Evolutionary conservation across 2,329 filamentous ascomycete species (phyloP).

Genomic region (Epichloe festucae): DNA sequence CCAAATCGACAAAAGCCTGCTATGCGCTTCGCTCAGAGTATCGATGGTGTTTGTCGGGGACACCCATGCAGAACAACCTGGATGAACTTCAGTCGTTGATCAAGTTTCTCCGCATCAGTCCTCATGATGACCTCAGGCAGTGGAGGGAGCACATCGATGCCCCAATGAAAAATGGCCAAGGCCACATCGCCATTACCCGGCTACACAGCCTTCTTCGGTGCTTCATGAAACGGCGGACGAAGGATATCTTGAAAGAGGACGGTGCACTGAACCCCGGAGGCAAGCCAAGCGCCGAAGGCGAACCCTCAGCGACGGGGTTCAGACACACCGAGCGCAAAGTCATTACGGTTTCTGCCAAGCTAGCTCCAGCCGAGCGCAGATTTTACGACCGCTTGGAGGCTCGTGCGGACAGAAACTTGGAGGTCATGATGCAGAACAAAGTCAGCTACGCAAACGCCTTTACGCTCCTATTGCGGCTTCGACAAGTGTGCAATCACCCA

Average conservation of each 20-base stretch:
- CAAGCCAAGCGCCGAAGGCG: slow-evolving; percentile 41
- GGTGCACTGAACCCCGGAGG: slow-evolving; percentile 68
- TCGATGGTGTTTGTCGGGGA: slow-evolving; percentile 91
- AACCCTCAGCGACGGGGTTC: slow-evolving; percentile 52
- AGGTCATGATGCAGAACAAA: slow-evolving; percentile 75
- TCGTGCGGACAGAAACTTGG: slow-evolving; percentile 73
- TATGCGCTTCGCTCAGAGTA: slow-evolving; percentile 78
- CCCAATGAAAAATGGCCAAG: slow-evolving; percentile 81
- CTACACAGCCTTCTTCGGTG: slow-evolving; percentile 76
- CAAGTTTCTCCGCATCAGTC: slow-evolving; percentile 81
- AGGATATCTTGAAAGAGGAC: slow-evolving; percentile 85
- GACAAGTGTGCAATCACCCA: slow-evolving; percentile 92
- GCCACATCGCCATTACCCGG: slow-evolving; percentile 76
- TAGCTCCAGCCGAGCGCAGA: slow-evolving; percentile 64
- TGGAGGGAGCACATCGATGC: slow-evolving; percentile 89
- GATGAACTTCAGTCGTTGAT: slow-evolving; percentile 92
- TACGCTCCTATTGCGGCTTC: slow-evolving; percentile 75
- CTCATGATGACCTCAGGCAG: slow-evolving; percentile 70
- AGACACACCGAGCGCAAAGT: slow-evolving; percentile 88
- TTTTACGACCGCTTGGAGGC: slow-evolving; percentile 80
- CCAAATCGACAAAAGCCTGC: slow-evolving; percentile 87
- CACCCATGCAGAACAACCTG: slow-evolving; percentile 95
- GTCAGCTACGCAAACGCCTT: slow-evolving; percentile 89
- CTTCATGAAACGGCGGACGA: slow-evolving; percentile 98
- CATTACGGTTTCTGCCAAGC: slow-evolving; percentile 62